Base-by-base conservation (phyloP, 129 eudicot species). In the Pulicaria dysenterica region DNA sequence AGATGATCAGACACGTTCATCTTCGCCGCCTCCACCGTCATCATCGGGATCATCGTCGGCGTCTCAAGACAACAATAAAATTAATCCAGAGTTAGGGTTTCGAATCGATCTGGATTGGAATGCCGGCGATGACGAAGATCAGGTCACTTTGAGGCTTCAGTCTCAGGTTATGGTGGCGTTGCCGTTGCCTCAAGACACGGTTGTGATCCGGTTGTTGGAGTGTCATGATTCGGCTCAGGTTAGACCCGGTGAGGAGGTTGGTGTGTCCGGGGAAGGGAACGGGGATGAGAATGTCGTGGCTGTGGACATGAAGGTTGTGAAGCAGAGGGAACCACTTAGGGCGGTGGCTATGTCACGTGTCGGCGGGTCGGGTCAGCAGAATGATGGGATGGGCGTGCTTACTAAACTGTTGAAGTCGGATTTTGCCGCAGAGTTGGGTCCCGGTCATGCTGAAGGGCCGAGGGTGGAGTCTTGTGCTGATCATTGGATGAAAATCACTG, bases 81-180 rank as follows among this genome's bases (percentile, higher is more conserved):
- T 68, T 9, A 46, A 45, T n/a, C 76, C 70, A 12, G 85, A 82
- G 34, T 15, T 88, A 54, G 92, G 95, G 82, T 88, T 88, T 64
- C 81, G 92, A 54, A 85, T 95, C 37, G 95, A 88, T 57, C 89
- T 95, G 37, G 97, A 91, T 60, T 95, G 99, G 99, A 88, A 80
- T 50, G 88, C 88, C 5, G 97, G 96, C n/a, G 99, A 95, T 15
- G 99, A 95, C 19, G 99, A 95, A 90, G 97, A 95, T 80, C 97
- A 95, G 76, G 83, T 86, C n/a, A 95, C 97, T 41, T 63, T 95
- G 70, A 58, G 86, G 72, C 76, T 95, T 17, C 97, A 95, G 67
- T 88, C 97, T n/a, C 97, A 95, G 95, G 88, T 91, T 11, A 91
- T 95, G 96, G 89, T 90, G 15, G 96, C 94, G 19, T 68, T 90